Evolutionary conservation across 805 yeast species (phyloP).

Genomic region (Hanseniaspora meyeri): DNA sequence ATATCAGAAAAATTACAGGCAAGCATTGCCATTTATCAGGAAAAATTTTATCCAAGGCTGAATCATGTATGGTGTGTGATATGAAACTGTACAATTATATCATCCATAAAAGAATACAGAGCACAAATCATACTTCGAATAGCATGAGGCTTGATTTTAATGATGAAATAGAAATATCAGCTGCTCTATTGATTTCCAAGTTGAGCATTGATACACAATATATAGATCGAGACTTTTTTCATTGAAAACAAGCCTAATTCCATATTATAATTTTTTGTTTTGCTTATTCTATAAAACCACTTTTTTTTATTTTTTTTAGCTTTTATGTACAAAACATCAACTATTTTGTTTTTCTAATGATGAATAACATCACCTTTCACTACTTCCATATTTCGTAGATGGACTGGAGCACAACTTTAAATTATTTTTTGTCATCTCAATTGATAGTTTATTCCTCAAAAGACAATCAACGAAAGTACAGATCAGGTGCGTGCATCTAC

Average conservation of each 20-base stretch:
- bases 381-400: too few relatives aligned
- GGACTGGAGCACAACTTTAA: too few relatives aligned
- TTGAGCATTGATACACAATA: not conserved
- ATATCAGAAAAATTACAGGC: not conserved
- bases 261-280: not conserved
- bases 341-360: too few relatives aligned
- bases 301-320: too few relatives aligned
- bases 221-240: not conserved
- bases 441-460: too few relatives aligned
- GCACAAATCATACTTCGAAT: not conserved
- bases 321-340: too few relatives aligned
- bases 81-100: conserved; percentile 8
- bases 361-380: too few relatives aligned
- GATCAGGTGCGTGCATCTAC: not conserved
- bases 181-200: not conserved
- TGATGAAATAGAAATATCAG: not conserved
- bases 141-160: not conserved
- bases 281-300: too few relatives aligned
- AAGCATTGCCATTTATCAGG: not conserved
- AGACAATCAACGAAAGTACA: not conserved
- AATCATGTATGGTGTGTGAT: conserved; percentile 2
- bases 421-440: too few relatives aligned
- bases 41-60: not conserved
- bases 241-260: not conserved
- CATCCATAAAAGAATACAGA: not conserved